Evolutionary conservation across 768 basidiomycete species (phyloP).

Genomic region (Suillus spraguei): DNA sequence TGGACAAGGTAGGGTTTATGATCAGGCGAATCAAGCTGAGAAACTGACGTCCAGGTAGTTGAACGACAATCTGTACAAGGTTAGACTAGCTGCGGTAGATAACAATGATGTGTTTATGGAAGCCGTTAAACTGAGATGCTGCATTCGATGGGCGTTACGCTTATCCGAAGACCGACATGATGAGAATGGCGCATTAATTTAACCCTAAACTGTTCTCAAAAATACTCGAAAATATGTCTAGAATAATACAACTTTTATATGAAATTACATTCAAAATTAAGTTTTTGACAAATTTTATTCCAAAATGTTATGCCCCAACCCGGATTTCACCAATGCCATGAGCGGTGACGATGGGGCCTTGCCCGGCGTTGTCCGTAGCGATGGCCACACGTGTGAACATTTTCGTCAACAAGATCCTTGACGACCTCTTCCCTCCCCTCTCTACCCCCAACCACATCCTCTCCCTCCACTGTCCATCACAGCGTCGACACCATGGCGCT

Average conservation of each 20-base stretch:
- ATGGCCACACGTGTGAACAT: conserved; percentile 44
- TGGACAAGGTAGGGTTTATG: conserved; percentile 2
- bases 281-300: conserved; percentile 9
- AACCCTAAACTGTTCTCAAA: background rate
- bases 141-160: conserved; percentile 4
- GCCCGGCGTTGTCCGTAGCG: conserved; percentile 45
- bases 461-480: conserved; percentile 23
- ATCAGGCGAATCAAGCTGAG: conserved; percentile 13
- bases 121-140: conserved; percentile 3
- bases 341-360: conserved; percentile 46
- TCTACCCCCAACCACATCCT: conserved; percentile 38
- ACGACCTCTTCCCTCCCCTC: conserved; percentile 40
- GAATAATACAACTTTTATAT: conserved; percentile 7
- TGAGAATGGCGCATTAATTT: conserved; percentile 14
- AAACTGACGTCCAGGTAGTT: background rate
- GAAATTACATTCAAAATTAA: conserved; percentile 10
- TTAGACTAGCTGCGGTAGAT: background rate
- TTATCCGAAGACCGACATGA: conserved; percentile 12
- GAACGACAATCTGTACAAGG: background rate
- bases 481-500: conserved; percentile 34
- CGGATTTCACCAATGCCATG: conserved; percentile 39
- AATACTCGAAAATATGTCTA: background rate
- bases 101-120: background rate
- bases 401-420: conserved; percentile 44
- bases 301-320: conserved; percentile 31